Base-by-base conservation (phyloP, 768 basidiomycete genomes). In the Mycena haematopus region DNA sequence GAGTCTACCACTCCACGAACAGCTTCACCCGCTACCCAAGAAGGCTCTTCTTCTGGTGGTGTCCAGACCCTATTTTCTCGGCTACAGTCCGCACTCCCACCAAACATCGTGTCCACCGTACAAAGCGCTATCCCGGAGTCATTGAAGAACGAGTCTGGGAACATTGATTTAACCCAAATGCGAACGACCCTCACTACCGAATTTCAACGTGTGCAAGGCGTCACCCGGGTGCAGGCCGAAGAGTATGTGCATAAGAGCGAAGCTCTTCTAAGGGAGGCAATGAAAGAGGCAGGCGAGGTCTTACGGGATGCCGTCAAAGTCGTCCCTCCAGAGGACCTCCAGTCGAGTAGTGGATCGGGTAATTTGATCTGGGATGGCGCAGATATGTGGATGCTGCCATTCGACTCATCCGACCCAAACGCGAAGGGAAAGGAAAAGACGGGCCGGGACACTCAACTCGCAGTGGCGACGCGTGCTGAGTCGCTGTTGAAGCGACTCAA, bases 251-350 rank as follows among this genome's bases (percentile, higher is more conserved):
- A 89, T 69, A 90, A 87, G 78, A 89, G 88, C 72, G 89, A 90
- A 66, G 80, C 73, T 9, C 70, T 89, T 35, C 72, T 90, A 31
- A 80, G 84, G 42, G 89, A 88, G 60, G 91, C 87, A 2, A 82
- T 92, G 69, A 89, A 86, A 69, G 92, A 93, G 69, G 91, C 92
- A 8, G 84, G 91, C 59, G 94, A 91, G 65, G 88, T 90, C 17
- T 78, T 96, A 11, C 87, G 83, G 55, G 95, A 98, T 52, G 94
- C 93, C 13, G 93, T 98, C 69, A 96, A 95, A 74, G 90, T 97
- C 53, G 81, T 98, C 15, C 96, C 95, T 0, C 95, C 95, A 1
- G 88, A 91, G 38, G 83, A 83, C 46, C 77, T 71, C 0, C 72
- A 68, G 8, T 24, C 71, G 15, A 52, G 63, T 45, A 14, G 40